Evolutionary conservation across 352 stramenopile species (phyloP).

Genomic region (Globisporangium sylvaticum): DNA sequence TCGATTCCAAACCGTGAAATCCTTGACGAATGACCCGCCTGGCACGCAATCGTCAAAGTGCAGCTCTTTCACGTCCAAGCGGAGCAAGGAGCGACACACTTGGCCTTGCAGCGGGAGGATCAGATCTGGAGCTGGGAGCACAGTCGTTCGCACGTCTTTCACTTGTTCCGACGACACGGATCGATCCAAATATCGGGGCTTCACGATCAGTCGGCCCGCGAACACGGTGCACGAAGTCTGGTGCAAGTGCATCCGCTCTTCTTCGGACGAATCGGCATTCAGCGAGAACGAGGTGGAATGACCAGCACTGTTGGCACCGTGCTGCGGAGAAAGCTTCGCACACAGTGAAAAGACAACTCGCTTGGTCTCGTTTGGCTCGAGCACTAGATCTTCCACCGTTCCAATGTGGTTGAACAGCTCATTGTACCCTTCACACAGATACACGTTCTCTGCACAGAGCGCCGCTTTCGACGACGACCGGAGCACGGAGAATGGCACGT

Average conservation of each 20-base stretch:
- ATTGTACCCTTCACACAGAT: slow-evolving; percentile 85
- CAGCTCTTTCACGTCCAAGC: slow-evolving; percentile 84
- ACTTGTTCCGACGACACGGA: slow-evolving; percentile 11
- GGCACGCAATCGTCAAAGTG: slow-evolving; percentile 89
- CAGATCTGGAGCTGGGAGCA: slow-evolving; percentile 52
- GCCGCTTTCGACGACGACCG: slow-evolving; percentile 63
- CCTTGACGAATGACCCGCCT: slow-evolving; percentile 84
- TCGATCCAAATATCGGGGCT: slow-evolving; percentile 26
- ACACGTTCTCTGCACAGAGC: slow-evolving; percentile 73
- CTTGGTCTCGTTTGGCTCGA: slow-evolving; percentile 68
- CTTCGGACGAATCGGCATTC: slow-evolving; percentile 73
- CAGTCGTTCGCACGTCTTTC: slow-evolving; percentile 13
- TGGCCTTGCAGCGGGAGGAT: slow-evolving; percentile 73
- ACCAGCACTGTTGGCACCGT: slow-evolving; percentile 6
- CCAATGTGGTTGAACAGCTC: slow-evolving; percentile 88
- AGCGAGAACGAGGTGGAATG: slow-evolving; percentile 11
- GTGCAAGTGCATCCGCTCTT: slow-evolving; percentile 78
- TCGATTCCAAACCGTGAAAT: slow-evolving; percentile 89
- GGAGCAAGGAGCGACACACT: slow-evolving; percentile 79
- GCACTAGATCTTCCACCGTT: slow-evolving; percentile 49
- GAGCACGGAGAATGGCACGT: slow-evolving; percentile 67
- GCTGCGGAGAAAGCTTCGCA: slow-evolving; percentile 45
- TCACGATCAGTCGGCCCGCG: slow-evolving; percentile 57
- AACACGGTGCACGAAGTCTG: slow-evolving; percentile 82
- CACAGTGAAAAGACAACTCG: slow-evolving; percentile 73